These are phyloP conservation scores for Senna siamea DNA, from an alignment of 306 rosid species.

Conservation along the genomic window DNA sequence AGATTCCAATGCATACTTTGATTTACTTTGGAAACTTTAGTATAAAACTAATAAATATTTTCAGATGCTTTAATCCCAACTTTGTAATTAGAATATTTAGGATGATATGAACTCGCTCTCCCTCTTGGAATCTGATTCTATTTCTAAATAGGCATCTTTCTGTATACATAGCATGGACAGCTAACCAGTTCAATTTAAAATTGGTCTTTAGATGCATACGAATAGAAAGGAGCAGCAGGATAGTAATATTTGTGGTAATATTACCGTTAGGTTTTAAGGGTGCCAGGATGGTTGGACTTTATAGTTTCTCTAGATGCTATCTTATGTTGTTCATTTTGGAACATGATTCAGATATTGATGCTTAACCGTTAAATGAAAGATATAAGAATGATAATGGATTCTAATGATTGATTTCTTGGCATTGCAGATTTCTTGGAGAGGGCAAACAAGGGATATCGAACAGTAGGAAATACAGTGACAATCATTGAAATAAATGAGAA, in stretches of 20 bases:
- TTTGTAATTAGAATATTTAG: conserved; percentile 1
- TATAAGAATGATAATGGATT: neutral
- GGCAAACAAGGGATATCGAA: conserved; percentile 17
- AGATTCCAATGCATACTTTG: neutral
- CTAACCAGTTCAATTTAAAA: neutral
- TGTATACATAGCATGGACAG: conserved; percentile 5
- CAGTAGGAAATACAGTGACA: neutral
- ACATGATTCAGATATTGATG: neutral
- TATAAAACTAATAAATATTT: neutral
- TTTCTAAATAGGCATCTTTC: neutral
- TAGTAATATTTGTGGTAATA: neutral
- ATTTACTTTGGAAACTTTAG: neutral
- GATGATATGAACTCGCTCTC: neutral
- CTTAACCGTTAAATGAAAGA: neutral
- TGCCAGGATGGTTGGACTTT: conserved; percentile 9
- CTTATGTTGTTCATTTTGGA: conserved; percentile 4
- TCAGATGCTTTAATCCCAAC: neutral
- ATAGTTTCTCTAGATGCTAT: conserved; percentile 15
- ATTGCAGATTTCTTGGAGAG: conserved; percentile 38
- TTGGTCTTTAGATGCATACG: neutral
- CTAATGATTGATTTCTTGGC: conserved; percentile 24
- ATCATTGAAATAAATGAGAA: conserved; percentile 22
- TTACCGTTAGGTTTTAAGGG: neutral
- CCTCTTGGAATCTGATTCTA: conserved; percentile 4
- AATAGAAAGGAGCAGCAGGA: conserved; percentile 12